Evolutionary conservation across 805 yeast genomes (phyloP).

Genomic region (Candida glaebosa): DNA sequence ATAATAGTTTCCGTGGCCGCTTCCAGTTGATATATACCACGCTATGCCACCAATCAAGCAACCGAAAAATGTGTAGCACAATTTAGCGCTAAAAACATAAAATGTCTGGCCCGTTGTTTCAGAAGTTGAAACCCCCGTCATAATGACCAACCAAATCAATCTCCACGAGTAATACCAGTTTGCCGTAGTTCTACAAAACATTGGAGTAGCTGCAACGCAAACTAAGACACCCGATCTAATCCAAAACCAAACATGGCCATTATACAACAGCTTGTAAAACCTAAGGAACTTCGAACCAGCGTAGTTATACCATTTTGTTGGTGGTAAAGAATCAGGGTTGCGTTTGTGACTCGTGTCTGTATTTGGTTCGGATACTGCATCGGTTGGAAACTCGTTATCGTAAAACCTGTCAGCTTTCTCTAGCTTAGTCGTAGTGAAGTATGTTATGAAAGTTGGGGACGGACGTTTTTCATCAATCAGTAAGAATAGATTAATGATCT

Average conservation of each 20-base stretch:
- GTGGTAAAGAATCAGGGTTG: slow-evolving; percentile 28
- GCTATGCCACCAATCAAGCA: slow-evolving; percentile 26
- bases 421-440: slow-evolving; percentile 12
- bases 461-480: slow-evolving; percentile 20
- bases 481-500: slow-evolving; percentile 18
- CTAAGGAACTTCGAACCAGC: slow-evolving; percentile 16
- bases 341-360: slow-evolving; percentile 8
- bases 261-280: slow-evolving; percentile 15
- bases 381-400: slow-evolving; percentile 5
- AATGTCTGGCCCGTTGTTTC: slow-evolving; percentile 30
- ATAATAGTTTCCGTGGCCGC: slow-evolving; percentile 28
- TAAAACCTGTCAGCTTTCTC: slow-evolving; percentile 6
- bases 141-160: slow-evolving; percentile 29
- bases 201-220: slow-evolving; percentile 22
- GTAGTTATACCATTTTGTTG: slow-evolving; percentile 18
- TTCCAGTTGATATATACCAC: slow-evolving; percentile 34
- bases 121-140: slow-evolving; percentile 27
- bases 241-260: slow-evolving; percentile 28
- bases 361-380: background rate
- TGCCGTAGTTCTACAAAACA: slow-evolving; percentile 24
- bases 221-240: slow-evolving; percentile 21
- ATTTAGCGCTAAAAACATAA: slow-evolving; percentile 20
- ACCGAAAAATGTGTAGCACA: slow-evolving; percentile 26
- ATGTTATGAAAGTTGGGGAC: slow-evolving; percentile 14
- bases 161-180: slow-evolving; percentile 23